A percentile compares a stretch with the other conserved stretches of the same genome.
phyloP scores from a whole-genome alignment of 2,329 filamentous ascomycete genomes.

The Coleophoma eucalyptorum region DNA sequence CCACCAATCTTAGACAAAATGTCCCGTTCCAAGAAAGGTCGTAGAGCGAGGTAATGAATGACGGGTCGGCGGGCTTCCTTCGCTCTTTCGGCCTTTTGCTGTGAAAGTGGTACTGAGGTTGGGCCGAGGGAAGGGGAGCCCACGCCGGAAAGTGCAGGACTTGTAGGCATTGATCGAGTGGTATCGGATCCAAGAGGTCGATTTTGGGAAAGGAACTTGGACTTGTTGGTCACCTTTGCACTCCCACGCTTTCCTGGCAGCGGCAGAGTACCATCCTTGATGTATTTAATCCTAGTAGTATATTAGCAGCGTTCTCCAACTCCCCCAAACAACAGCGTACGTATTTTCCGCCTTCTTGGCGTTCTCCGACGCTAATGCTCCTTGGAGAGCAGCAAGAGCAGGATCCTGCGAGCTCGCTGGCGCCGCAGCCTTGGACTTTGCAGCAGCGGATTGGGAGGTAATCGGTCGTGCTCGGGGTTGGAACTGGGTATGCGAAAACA shows the following conservation, averaged over 20 bases:
- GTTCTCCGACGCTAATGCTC: slow-evolving; percentile 37
- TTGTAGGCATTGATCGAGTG: slow-evolving; percentile 42
- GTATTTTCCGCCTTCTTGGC: slow-evolving; percentile 42
- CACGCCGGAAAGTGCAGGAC: slow-evolving; percentile 51
- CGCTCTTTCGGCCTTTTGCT: slow-evolving; percentile 47
- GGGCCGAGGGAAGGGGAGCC: slow-evolving; percentile 49
- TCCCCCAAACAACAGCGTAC: slow-evolving; percentile 29
- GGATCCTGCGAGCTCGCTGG: slow-evolving; percentile 39
- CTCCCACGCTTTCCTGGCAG: slow-evolving; percentile 14
- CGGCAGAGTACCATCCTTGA: slow-evolving; percentile 27
- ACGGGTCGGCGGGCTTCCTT: slow-evolving; percentile 50
- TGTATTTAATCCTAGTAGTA: slow-evolving; percentile 32
- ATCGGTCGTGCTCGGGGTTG: not conserved
- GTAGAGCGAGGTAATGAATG: slow-evolving; percentile 57
- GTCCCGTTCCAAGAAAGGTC: slow-evolving; percentile 45
- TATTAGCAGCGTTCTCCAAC: slow-evolving; percentile 23
- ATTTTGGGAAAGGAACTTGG: slow-evolving; percentile 19
- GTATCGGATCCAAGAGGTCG: slow-evolving; percentile 16
- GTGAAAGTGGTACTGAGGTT: slow-evolving; percentile 45
- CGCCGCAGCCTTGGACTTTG: slow-evolving; percentile 23
- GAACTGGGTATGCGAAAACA: slow-evolving; percentile 1
- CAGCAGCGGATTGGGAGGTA: slow-evolving; percentile 10
- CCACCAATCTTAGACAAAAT: slow-evolving; percentile 45
- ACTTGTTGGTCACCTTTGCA: slow-evolving; percentile 17
- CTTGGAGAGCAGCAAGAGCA: slow-evolving; percentile 47